phyloP scores from a whole-genome alignment of 805 yeast genomes.

The Ogataea paraovalis region DNA sequence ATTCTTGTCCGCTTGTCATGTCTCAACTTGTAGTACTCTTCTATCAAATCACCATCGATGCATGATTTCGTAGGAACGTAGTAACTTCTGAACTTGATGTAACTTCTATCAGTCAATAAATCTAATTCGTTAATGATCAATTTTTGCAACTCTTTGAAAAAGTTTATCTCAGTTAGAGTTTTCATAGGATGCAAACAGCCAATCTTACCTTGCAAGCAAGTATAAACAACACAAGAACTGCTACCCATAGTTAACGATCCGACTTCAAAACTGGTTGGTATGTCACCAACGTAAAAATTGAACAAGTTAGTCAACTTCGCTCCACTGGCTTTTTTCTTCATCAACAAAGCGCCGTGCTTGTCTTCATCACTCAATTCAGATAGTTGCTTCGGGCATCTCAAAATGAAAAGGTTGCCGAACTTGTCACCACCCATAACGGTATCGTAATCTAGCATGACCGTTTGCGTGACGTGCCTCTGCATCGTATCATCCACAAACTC shows the following conservation, averaged over 20 bases:
- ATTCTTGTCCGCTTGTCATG: conserved; percentile 34
- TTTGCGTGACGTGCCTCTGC: conserved; percentile 60
- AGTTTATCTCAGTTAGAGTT: conserved; percentile 56
- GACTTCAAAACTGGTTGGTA: conserved; percentile 60
- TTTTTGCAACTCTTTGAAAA: conserved; percentile 52
- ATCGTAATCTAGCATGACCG: conserved; percentile 62
- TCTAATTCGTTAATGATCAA: conserved; percentile 35
- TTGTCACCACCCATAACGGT: conserved; percentile 84
- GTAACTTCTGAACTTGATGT: conserved; percentile 65
- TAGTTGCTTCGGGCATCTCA: conserved; percentile 53
- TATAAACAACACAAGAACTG: conserved; percentile 43
- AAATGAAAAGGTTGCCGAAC: conserved; percentile 73
- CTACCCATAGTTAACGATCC: conserved; percentile 50
- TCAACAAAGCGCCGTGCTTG: conserved; percentile 36
- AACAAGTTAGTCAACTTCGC: conserved; percentile 40
- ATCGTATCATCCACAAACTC: conserved; percentile 68
- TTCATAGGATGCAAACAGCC: conserved; percentile 70
- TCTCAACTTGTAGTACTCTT: conserved; percentile 41
- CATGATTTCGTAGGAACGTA: conserved; percentile 75
- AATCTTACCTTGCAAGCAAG: conserved; percentile 78
- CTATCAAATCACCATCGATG: conserved; percentile 87
- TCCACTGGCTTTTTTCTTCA: conserved; percentile 23
- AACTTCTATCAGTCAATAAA: conserved; percentile 62
- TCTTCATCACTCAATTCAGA: conserved; percentile 51
- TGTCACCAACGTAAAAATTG: conserved; percentile 65